Percentiles rank a stretch among this genome's conserved stretches.
phyloP scores from a whole-genome alignment of 1,284 basidiomycete genomes.

The Heterobasidion annosum region DNA sequence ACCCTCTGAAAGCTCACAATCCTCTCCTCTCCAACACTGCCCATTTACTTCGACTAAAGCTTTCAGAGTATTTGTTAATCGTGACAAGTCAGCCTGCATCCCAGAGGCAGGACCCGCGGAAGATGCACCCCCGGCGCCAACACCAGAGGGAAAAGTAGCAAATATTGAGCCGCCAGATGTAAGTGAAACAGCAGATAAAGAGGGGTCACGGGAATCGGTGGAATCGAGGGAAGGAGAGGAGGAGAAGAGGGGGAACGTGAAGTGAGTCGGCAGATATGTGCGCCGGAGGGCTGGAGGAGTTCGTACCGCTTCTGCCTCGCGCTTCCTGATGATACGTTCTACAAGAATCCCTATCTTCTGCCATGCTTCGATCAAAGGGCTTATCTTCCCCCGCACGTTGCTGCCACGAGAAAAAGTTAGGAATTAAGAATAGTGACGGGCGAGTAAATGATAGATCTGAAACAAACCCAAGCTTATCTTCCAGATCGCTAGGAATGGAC shows the following conservation, averaged over 20 bases:
- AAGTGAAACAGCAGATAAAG: conserved; percentile 10
- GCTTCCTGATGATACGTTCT: conserved; percentile 79
- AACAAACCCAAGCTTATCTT: conserved; percentile 75
- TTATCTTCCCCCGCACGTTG: conserved; percentile 62
- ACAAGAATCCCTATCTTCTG: conserved; percentile 79
- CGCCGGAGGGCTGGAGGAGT: conserved; percentile 54
- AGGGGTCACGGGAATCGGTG: conserved; percentile 13
- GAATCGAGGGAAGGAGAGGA: conserved; percentile 20
- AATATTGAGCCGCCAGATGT: neutral
- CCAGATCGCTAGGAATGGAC: conserved; percentile 85
- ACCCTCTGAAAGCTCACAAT: conserved; percentile 74
- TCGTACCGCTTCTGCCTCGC: conserved; percentile 84
- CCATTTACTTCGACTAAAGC: conserved; percentile 74
- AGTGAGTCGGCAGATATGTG: conserved; percentile 57
- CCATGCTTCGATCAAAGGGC: conserved; percentile 79
- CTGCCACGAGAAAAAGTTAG: conserved; percentile 25
- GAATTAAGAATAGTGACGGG: neutral
- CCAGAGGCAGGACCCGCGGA: conserved; percentile 13
- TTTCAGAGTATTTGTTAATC: conserved; percentile 74
- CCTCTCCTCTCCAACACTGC: conserved; percentile 71
- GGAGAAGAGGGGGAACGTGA: conserved; percentile 35
- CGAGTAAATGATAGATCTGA: neutral
- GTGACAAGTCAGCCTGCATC: conserved; percentile 70
- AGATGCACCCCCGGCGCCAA: neutral
- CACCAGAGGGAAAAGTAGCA: conserved; percentile 3